Percentiles rank a stretch among this genome's conserved stretches.
Evolutionary conservation across 2,329 filamentous ascomycete genomes (phyloP).

Genomic region (Ceratocystis smalleyi): DNA sequence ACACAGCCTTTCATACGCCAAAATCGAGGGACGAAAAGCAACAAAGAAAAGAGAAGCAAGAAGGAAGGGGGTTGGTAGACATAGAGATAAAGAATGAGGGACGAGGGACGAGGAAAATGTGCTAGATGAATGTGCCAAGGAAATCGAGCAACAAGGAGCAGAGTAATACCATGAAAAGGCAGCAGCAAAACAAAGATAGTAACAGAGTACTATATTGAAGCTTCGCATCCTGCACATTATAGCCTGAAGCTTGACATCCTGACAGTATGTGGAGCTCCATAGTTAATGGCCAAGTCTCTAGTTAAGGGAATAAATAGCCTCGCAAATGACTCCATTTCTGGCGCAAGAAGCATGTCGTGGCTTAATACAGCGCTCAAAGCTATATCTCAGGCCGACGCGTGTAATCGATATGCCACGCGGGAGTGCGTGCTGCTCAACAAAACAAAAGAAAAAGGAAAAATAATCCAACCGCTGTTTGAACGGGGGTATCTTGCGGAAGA

Average conservation of each 20-base stretch:
- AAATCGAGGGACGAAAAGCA: conserved; percentile 3
- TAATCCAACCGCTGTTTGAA: background rate
- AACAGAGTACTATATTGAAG: background rate
- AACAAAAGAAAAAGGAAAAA: background rate
- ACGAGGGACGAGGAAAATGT: conserved; percentile 13
- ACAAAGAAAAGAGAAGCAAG: conserved; percentile 7
- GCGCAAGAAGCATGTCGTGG: background rate
- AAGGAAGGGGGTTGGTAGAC: conserved; percentile 16
- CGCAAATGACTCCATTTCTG: background rate
- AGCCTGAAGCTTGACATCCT: background rate
- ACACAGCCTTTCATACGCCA: conserved; percentile 5
- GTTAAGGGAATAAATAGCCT: background rate
- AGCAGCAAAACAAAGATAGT: background rate
- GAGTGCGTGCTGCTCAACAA: background rate
- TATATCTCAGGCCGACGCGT: background rate
- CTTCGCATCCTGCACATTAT: background rate
- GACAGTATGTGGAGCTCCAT: conserved; percentile 1
- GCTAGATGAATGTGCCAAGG: conserved; percentile 5
- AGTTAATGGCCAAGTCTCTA: background rate
- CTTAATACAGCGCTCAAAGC: background rate
- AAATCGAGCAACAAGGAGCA: conserved; percentile 6
- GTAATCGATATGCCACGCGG: no score
- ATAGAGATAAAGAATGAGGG: conserved; percentile 21
- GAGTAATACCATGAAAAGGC: conserved; percentile 2
- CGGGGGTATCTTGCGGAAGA: conserved; percentile 3